Percentiles rank a stretch among this genome's conserved stretches.
These are phyloP conservation scores for Castanea sativa DNA, from an alignment of 306 rosid genomes.

Conservation along the genomic window DNA sequence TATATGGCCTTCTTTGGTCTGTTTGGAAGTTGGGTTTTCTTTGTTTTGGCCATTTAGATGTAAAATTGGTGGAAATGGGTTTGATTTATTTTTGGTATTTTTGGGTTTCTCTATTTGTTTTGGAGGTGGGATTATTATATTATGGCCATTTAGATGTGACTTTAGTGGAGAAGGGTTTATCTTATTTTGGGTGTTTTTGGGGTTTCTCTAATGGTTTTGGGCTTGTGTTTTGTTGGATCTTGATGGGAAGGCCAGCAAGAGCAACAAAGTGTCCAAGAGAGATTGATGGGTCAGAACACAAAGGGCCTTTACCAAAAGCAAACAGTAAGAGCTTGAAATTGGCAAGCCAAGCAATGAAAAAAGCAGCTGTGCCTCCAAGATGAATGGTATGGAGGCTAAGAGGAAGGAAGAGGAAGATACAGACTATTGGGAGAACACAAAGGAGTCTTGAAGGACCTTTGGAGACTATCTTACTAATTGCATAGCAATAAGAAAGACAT, in stretches of 20 bases:
- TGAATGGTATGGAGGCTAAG: slow-evolving; percentile 36
- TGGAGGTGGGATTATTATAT: slow-evolving; percentile 1
- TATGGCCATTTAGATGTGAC: neutral
- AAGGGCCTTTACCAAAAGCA: slow-evolving; percentile 47
- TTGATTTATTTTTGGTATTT: neutral
- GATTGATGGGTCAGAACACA: slow-evolving; percentile 34
- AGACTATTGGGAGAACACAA: slow-evolving; percentile 33
- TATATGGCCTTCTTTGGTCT: neutral
- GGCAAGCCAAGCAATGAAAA: slow-evolving; percentile 53
- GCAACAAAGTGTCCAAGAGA: slow-evolving; percentile 48
- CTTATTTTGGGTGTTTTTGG: neutral
- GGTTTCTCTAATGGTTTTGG: neutral
- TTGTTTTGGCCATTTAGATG: neutral
- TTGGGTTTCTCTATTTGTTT: slow-evolving; percentile 8
- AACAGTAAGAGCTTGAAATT: slow-evolving; percentile 55
- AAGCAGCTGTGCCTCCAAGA: slow-evolving; percentile 35
- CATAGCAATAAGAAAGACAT: slow-evolving; percentile 40
- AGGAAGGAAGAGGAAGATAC: slow-evolving; percentile 44
- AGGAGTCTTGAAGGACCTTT: slow-evolving; percentile 29
- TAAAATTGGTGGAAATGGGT: no score
- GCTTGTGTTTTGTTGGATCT: slow-evolving; percentile 34
- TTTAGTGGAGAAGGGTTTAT: neutral
- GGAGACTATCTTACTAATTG: slow-evolving; percentile 22
- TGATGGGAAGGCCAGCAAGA: slow-evolving; percentile 67
- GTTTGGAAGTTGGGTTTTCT: neutral